Conservation (phyloP, 164 flowering plant genomes). For the Nymphaea colorata region DNA sequence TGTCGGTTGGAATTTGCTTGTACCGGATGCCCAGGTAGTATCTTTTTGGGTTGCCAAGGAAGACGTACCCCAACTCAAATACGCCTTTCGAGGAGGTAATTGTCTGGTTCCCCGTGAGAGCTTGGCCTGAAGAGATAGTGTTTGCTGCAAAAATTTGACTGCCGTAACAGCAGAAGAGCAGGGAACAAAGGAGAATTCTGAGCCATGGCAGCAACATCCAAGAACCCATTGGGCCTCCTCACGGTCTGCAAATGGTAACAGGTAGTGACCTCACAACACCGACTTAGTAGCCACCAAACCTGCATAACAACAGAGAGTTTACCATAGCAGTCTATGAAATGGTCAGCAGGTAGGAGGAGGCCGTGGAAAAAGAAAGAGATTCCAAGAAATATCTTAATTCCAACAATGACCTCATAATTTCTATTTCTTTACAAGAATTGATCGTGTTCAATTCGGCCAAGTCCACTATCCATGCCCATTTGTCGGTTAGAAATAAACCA, state of each 20-base stretch:
- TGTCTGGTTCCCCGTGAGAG: slow-evolving; percentile 14
- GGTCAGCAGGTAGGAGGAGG: background rate
- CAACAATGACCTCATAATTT: too few relatives aligned
- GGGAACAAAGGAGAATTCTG: background rate
- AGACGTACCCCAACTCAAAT: slow-evolving; percentile 17
- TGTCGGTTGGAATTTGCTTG: slow-evolving; percentile 2
- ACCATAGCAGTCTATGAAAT: background rate
- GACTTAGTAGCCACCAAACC: too few relatives aligned
- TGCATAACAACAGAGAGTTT: background rate
- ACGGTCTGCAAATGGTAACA: background rate
- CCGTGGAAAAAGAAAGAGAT: too few relatives aligned
- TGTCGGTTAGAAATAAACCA: too few relatives aligned
- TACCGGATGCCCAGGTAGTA: slow-evolving; percentile 19
- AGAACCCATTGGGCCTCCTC: background rate
- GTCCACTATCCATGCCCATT: too few relatives aligned
- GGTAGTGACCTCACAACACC: background rate
- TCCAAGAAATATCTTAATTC: too few relatives aligned
- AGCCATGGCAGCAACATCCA: background rate
- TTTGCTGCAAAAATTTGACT: slow-evolving; percentile 5
- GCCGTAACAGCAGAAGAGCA: background rate
- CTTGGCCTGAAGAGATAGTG: slow-evolving; percentile 11
- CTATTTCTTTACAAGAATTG: too few relatives aligned
- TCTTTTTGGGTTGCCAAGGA: slow-evolving; percentile 10
- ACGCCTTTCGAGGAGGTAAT: slow-evolving; percentile 6
- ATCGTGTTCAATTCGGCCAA: too few relatives aligned